Conservation (phyloP, 2,329 filamentous ascomycete species). For the Ampelomyces quisqualis region DNA sequence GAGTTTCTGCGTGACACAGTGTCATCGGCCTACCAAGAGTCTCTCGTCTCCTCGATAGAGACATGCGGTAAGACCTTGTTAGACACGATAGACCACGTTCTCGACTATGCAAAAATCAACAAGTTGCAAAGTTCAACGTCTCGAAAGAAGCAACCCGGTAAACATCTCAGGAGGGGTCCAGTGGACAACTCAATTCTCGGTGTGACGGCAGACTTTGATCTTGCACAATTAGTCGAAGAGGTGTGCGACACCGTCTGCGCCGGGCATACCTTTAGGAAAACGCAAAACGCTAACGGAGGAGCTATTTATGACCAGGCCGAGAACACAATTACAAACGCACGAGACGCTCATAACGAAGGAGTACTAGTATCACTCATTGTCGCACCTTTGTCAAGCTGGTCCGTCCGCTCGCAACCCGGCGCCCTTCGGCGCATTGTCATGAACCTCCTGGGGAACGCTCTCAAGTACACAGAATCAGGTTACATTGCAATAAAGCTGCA, state of each 20-base stretch:
- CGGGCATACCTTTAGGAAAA: slow-evolving; percentile 49
- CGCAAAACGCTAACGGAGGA: slow-evolving; percentile 22
- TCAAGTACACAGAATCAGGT: slow-evolving; percentile 40
- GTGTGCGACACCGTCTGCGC: slow-evolving; percentile 57
- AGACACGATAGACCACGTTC: slow-evolving; percentile 45
- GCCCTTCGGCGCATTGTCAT: slow-evolving; percentile 38
- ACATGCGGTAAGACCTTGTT: slow-evolving; percentile 43
- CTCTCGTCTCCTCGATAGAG: slow-evolving; percentile 37
- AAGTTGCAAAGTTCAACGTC: slow-evolving; percentile 29
- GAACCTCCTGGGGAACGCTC: slow-evolving; percentile 40
- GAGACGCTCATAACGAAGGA: slow-evolving; percentile 20
- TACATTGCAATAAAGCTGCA: slow-evolving; percentile 32
- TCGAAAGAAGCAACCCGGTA: slow-evolving; percentile 17
- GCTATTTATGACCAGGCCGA: slow-evolving; percentile 30
- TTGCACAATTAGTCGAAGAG: slow-evolving; percentile 49
- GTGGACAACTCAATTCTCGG: slow-evolving; percentile 34
- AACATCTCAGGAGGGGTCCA: slow-evolving; percentile 27
- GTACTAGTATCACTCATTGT: slow-evolving; percentile 36
- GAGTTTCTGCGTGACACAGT: slow-evolving; percentile 37
- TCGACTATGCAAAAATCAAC: slow-evolving; percentile 44
- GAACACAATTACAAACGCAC: slow-evolving; percentile 14
- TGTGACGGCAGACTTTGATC: slow-evolving; percentile 33
- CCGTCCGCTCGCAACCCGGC: slow-evolving; percentile 34
- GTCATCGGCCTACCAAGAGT: slow-evolving; percentile 45
- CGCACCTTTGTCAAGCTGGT: slow-evolving; percentile 31